Percentiles rank a stretch among this genome's conserved stretches.
phyloP scores from a whole-genome alignment of 2,329 filamentous ascomycete species.

The Epichloe elymi region DNA sequence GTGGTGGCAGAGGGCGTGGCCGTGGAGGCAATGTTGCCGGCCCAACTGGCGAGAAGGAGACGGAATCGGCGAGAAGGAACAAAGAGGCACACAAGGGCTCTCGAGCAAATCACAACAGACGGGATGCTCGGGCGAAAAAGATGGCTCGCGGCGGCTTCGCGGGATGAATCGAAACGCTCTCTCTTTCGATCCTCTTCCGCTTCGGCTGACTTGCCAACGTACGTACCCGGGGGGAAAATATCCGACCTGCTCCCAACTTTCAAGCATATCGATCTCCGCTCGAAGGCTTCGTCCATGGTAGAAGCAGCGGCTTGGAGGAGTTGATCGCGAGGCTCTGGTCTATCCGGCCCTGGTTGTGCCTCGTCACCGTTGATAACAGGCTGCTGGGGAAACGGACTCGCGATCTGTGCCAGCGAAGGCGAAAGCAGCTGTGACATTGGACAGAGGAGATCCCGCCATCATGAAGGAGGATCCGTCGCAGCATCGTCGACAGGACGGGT shows the following conservation, averaged over 20 bases:
- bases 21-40: constrained; percentile 50
- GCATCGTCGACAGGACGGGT: constrained; percentile 21
- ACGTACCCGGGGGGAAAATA: not conserved
- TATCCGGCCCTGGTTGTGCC: constrained; percentile 6
- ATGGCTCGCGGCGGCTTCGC: constrained; percentile 40
- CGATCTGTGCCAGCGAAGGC: constrained; percentile 16
- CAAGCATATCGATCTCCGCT: constrained; percentile 8
- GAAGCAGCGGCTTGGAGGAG: not conserved
- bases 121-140: constrained; percentile 55
- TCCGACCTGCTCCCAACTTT: not conserved
- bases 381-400: constrained; percentile 25
- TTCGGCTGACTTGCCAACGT: constrained; percentile 5
- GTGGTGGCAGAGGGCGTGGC: constrained; percentile 20
- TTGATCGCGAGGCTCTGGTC: not conserved
- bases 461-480: constrained; percentile 26
- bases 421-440: constrained; percentile 17
- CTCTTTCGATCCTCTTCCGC: constrained; percentile 9
- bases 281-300: not conserved
- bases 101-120: constrained; percentile 73
- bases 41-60: constrained; percentile 54
- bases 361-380: constrained; percentile 20
- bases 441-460: constrained; percentile 13
- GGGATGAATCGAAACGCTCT: constrained; percentile 13
- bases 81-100: constrained; percentile 78
- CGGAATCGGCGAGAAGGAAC: constrained; percentile 53